Base-by-base conservation (phyloP, 2,329 filamentous ascomycete genomes). In the Cladosporium sp. region DNA sequence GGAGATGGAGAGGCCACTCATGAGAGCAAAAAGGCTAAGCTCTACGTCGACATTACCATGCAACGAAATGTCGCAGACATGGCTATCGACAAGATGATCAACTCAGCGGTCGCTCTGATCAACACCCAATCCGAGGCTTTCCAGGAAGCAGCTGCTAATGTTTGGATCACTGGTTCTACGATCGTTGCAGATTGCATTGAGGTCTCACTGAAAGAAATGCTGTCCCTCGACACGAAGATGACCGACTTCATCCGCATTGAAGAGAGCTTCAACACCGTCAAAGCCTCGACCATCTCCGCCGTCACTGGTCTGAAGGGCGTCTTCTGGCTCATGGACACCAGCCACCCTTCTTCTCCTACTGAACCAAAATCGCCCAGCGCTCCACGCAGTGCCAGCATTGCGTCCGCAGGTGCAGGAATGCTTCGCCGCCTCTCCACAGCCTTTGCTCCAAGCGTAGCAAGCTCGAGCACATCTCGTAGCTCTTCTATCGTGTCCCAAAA, bases 181-280 rank as follows among this genome's bases (percentile, higher is more conserved):
- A 74, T 79, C 63, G 72, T 79, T 36, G 75, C 76, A 11, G 76
- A 79, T 59, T 75, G 75, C 15, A 72, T 78, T 22, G 72, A 74
- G 55, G 72, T 78, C 17, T 73, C 75, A 25, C 64, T 77, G 40
- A 69, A 71, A 38, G 67, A 78, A 51, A 73, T 78, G 63, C 69
- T 74, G 15, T 60, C 65, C 7, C 65, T 79, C 4, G 76, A 78
- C 40, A 60, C 69, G 5, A 72, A 71, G 62, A 68, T 77, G 49
- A 70, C 76, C 58, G 76, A 79, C 65, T 78, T 78, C 61, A 78
- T 79, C 58, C 73, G 74, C 2, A 69, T 79, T 8, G 76, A 79
- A 59, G 76, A 78, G 58, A 71, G 72, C 40, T 78, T 74, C 72
- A 73, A 69, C 20, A 71, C 64, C 9, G 76, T 79, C 42, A 75